Evolutionary conservation across 1,139 yeast genomes (phyloP), one percentile per base, ranked within the genome.

Genomic region (Saccharomyces hybrid): DNA sequence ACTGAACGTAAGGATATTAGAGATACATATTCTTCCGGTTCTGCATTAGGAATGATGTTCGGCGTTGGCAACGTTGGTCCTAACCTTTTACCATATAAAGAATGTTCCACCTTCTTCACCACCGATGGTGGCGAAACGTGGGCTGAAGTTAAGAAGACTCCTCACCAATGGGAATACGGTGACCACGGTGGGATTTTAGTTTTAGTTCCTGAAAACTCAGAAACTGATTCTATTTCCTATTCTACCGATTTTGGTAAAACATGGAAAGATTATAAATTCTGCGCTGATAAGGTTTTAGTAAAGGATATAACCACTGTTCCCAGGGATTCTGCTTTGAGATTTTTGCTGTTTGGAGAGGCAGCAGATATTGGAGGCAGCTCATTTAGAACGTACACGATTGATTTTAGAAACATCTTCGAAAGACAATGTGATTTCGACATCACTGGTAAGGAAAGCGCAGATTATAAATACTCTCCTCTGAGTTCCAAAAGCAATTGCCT

Each of bases 11-110:
- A 75, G 3, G 98, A 91, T 70, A 76, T 76, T 57, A 80, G 97
- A 63, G 97, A 93, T 65, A 84, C 96, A 0, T 88, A 75, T 62
- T 86, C 96, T 0, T 90, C 98, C 0, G 83, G 88, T 0, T 86
- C 97, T 5, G 98, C 98, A 0, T 78, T 86, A 16, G 99, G 99
- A 0, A 71, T 90, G 68, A 72, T 93, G 76, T 77, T 93, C 58
- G 98, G 88, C 13, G 82, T 86, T 16, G 99, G 99, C 41, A 90
- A 87, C 68, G 97, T 90, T 48, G 99, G 99, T 4, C 81, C 78
- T 34, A 63, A 66, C 19, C 74, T 93, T 56, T 72, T 73, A 2
- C 69, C 82, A 0, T 67, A 73, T 46, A 77, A 78, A 8, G 79
- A 82, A 34, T 78, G 85, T 0, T 75, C 87, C 2, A 88, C 97